Conservation (phyloP, 1,139 yeast genomes). For the Diutina ranongensis region DNA sequence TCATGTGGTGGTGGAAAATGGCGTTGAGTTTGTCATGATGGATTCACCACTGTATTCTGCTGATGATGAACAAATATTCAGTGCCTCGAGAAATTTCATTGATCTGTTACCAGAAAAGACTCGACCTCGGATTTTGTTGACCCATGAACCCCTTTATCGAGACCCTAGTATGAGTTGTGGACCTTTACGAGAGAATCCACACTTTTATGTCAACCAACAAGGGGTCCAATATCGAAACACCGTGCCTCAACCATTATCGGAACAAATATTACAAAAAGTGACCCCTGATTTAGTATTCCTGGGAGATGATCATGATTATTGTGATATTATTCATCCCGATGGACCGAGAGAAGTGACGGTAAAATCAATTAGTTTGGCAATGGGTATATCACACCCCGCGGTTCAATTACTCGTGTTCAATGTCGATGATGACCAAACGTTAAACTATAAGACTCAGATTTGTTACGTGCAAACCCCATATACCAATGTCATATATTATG, state of each 20-base stretch:
- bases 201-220: slow-evolving; percentile 14
- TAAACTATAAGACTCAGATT: slow-evolving; percentile 24
- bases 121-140: slow-evolving; percentile 29
- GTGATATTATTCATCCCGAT: slow-evolving; percentile 54
- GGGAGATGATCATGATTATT: slow-evolving; percentile 96
- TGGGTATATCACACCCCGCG: slow-evolving; percentile 45
- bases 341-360: slow-evolving; percentile 35
- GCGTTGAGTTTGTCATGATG: slow-evolving; percentile 35
- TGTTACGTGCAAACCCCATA: slow-evolving; percentile 43
- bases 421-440: slow-evolving; percentile 10
- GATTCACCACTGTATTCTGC: slow-evolving; percentile 37
- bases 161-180: slow-evolving; percentile 31
- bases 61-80: slow-evolving; percentile 16
- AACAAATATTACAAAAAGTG: slow-evolving; percentile 19
- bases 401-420: slow-evolving; percentile 35
- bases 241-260: slow-evolving; percentile 19
- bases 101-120: slow-evolving; percentile 7
- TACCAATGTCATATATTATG: slow-evolving; percentile 27
- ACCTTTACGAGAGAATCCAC: slow-evolving; percentile 26
- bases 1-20: slow-evolving; percentile 16
- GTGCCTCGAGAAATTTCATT: slow-evolving; percentile 19
- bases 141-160: slow-evolving; percentile 41
- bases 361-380: slow-evolving; percentile 48
- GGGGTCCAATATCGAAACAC: slow-evolving; percentile 49
- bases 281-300: slow-evolving; percentile 46